A percentile compares a stretch with the other conserved stretches of the same genome.
These are phyloP conservation scores for Gastrodia elata DNA, from an alignment of 106 monocot species.

Conservation along the genomic window DNA sequence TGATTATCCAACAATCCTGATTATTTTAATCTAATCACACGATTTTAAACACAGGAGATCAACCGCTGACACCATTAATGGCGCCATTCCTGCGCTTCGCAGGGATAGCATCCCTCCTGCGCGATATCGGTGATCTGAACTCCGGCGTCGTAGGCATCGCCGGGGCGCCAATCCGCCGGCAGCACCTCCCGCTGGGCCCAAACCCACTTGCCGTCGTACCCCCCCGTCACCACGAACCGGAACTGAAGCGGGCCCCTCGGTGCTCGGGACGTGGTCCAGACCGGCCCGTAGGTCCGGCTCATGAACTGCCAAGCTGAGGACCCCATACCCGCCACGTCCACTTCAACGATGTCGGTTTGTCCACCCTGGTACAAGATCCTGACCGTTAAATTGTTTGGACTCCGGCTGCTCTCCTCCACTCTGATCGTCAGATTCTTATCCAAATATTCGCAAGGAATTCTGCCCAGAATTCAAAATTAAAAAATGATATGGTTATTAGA, in stretches of 20 bases:
- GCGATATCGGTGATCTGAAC: conserved; percentile 75
- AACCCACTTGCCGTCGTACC: conserved; percentile 81
- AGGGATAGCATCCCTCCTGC: conserved; percentile 59
- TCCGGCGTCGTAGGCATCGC: conserved; percentile 56
- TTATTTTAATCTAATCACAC: too few species aligned
- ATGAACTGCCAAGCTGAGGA: conserved; percentile 56
- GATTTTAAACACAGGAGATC: too few species aligned
- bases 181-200: conserved; percentile 58
- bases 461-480: too few species aligned
- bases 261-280: conserved; percentile 47
- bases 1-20: too few species aligned
- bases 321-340: conserved; percentile 41
- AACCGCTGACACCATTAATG: too few species aligned
- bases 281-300: conserved; percentile 42
- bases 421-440: conserved; percentile 48
- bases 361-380: conserved; percentile 81
- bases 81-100: conserved; percentile 30
- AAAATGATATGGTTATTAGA: too few species aligned
- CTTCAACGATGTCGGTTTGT: conserved; percentile 66
- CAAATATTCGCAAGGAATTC: conserved; percentile 66
- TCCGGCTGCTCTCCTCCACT: conserved; percentile 62
- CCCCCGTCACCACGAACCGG: conserved; percentile 64
- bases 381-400: conserved; percentile 39
- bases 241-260: conserved; percentile 74
- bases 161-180: conserved; percentile 57